Percentiles rank a stretch among this genome's conserved stretches.
phyloP scores from a whole-genome alignment of 129 eudicot genomes.

The Calendula officinalis region DNA sequence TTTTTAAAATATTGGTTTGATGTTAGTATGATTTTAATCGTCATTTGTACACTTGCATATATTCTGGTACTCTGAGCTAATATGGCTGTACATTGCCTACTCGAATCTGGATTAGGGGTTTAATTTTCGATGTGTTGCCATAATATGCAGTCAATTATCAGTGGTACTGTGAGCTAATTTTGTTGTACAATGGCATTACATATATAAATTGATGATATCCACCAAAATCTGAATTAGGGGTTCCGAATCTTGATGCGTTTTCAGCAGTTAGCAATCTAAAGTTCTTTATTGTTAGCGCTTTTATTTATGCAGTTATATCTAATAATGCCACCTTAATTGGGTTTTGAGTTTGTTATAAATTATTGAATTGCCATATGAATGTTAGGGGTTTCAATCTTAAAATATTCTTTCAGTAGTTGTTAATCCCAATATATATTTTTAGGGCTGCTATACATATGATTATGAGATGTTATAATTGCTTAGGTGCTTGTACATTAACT shows the following conservation, averaged over 20 bases:
- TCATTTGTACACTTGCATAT: no score
- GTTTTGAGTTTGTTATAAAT: not conserved
- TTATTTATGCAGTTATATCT: not conserved
- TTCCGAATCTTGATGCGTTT: conserved; percentile 1
- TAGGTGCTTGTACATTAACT: not conserved
- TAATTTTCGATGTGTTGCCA: not conserved
- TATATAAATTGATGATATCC: not conserved
- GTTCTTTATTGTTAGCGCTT: not conserved
- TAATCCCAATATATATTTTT: no score
- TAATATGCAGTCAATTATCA: conserved; percentile 4
- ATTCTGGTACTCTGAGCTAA: no score
- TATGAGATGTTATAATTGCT: no score
- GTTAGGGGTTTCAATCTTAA: not conserved
- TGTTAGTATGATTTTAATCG: no score
- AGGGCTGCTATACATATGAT: no score
- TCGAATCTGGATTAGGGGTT: not conserved
- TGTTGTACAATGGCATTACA: conserved; percentile 10
- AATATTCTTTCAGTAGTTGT: no score
- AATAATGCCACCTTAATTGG: not conserved
- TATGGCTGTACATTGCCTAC: not conserved
- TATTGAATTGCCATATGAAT: not conserved
- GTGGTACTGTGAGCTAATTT: conserved; percentile 11
- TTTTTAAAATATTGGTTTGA: no score
- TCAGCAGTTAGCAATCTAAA: not conserved
- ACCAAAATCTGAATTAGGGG: conserved; percentile 8